A percentile compares a stretch with the other conserved stretches of the same genome.
Evolutionary conservation across 352 stramenopile genomes (phyloP).

Genomic region (Phytophthora multivora): DNA sequence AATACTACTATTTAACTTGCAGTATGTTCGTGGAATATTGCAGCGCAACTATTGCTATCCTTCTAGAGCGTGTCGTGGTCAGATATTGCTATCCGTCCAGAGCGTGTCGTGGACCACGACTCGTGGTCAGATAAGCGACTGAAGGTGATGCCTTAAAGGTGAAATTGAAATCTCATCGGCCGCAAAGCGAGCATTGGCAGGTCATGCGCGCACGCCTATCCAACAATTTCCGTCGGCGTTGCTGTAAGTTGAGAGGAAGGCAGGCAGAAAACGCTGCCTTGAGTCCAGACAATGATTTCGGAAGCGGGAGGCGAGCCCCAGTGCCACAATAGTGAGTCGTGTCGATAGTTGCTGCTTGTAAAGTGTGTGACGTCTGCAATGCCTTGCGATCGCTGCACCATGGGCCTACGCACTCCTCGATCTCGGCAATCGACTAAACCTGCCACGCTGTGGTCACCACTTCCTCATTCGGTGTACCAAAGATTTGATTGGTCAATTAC

Average conservation of each 20-base stretch:
- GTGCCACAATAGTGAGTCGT: conserved; percentile 3
- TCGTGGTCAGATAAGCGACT: conserved; percentile 6
- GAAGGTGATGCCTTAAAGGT: conserved; percentile 3
- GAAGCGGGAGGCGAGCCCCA: conserved; percentile 6
- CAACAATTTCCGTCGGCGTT: conserved; percentile 15
- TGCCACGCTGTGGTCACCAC: background rate
- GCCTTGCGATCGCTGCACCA: background rate
- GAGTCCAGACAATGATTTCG: conserved; percentile 30
- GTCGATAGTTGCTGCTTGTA: background rate
- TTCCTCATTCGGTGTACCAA: background rate
- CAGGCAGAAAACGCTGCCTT: conserved; percentile 12
- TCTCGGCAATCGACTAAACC: background rate
- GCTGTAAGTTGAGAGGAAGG: conserved; percentile 15
- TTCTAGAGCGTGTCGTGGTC: conserved; percentile 17
- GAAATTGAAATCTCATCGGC: conserved; percentile 3
- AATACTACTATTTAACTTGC: no score
- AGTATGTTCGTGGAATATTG: background rate
- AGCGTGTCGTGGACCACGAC: conserved; percentile 3
- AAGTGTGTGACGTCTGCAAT: background rate
- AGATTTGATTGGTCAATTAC: conserved; percentile 24
- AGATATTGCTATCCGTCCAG: conserved; percentile 19
- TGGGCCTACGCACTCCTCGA: background rate
- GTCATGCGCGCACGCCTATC: conserved; percentile 18
- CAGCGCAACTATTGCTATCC: conserved; percentile 5
- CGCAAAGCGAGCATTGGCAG: background rate